These are phyloP conservation scores for Mycosphaerella arachidis DNA, from an alignment of 2,329 filamentous ascomycete genomes.

Conservation along the genomic window DNA sequence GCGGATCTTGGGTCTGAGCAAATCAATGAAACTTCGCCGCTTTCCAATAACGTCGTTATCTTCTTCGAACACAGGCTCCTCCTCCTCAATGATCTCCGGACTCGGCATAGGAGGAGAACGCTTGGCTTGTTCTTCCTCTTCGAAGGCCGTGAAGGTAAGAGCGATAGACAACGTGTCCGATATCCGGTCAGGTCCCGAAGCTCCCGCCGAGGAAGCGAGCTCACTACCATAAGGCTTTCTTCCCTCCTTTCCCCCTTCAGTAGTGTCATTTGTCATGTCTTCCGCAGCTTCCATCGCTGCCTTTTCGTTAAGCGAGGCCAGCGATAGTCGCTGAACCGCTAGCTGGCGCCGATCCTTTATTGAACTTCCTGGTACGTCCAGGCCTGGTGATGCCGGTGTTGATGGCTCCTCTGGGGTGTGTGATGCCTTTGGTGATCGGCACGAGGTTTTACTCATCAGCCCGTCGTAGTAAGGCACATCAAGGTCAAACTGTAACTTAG, in stretches of 20 bases:
- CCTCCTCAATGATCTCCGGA: neutral
- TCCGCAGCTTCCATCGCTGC: slow-evolving; percentile 35
- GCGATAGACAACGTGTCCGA: slow-evolving; percentile 16
- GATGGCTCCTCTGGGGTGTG: neutral
- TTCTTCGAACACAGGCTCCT: slow-evolving; percentile 15
- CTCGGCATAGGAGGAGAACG: neutral
- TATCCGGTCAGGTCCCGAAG: slow-evolving; percentile 18
- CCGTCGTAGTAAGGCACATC: neutral
- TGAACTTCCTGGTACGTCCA: slow-evolving; percentile 7
- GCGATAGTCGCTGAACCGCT: slow-evolving; percentile 13
- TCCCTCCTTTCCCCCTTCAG: slow-evolving; percentile 7
- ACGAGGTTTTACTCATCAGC: neutral
- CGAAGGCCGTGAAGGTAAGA: slow-evolving; percentile 15
- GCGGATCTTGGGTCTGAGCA: neutral
- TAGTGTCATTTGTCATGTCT: slow-evolving; percentile 22
- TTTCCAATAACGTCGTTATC: slow-evolving; percentile 18
- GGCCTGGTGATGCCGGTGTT: slow-evolving; percentile 6
- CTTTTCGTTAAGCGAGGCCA: slow-evolving; percentile 12
- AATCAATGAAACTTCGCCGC: slow-evolving; percentile 1
- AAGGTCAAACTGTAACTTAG: neutral
- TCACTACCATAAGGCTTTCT: slow-evolving; percentile 3
- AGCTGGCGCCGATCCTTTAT: slow-evolving; percentile 5
- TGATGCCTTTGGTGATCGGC: neutral
- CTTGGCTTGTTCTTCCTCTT: neutral
- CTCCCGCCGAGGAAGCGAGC: slow-evolving; percentile 20